Evolutionary conservation across 495 filamentous ascomycete genomes (phyloP).

Genomic region (Aspergillus olivimuriae): DNA sequence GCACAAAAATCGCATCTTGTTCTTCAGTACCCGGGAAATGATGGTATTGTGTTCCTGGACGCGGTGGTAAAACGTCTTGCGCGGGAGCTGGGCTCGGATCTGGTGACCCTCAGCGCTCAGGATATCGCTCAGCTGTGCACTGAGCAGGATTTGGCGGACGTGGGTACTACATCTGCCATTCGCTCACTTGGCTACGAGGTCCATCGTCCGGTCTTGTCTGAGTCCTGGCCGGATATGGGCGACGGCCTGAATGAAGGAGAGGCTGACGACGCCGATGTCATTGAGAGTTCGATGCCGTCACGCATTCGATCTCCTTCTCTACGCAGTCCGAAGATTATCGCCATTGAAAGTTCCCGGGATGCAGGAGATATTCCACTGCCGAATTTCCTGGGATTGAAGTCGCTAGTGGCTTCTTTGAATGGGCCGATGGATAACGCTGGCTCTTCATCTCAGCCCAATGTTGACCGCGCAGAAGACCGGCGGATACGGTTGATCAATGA

Average conservation of each 20-base stretch:
- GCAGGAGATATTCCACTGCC: conserved; percentile 30
- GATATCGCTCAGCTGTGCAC: conserved; percentile 75
- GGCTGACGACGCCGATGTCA: conserved; percentile 34
- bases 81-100: conserved; percentile 56
- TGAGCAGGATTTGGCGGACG: conserved; percentile 54
- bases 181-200: conserved; percentile 65
- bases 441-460: conserved; percentile 7
- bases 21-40: conserved; percentile 58
- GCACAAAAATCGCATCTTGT: conserved; percentile 57
- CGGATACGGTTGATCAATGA: conserved; percentile 34
- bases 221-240: conserved; percentile 28
- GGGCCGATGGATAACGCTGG: conserved; percentile 19
- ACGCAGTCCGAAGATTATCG: conserved; percentile 29
- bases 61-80: conserved; percentile 54
- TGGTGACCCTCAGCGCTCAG: conserved; percentile 70
- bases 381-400: conserved; percentile 29
- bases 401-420: conserved; percentile 33
- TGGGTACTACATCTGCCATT: conserved; percentile 30
- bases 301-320: conserved; percentile 17
- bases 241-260: conserved; percentile 32
- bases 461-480: conserved; percentile 20
- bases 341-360: conserved; percentile 32
- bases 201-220: conserved; percentile 26
- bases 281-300: conserved; percentile 19
- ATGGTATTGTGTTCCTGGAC: conserved; percentile 52